Evolutionary conservation across 345 rosid genomes (phyloP).

Genomic region (Lagerstroemia speciosa): DNA sequence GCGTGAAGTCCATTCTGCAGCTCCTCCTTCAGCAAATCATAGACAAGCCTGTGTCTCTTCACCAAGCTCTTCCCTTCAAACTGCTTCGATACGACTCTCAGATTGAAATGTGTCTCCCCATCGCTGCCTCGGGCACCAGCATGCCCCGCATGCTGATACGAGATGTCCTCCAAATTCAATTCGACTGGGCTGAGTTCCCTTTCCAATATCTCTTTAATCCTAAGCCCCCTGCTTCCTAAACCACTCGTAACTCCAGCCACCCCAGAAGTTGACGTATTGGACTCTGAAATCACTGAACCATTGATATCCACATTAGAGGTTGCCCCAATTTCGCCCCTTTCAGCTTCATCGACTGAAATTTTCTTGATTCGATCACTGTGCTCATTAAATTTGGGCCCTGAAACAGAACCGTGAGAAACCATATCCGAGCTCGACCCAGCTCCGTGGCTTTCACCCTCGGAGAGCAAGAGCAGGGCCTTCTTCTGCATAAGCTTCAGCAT

Average conservation of each 20-base stretch:
- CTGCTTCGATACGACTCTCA: conserved; percentile 64
- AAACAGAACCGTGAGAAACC: conserved; percentile 4
- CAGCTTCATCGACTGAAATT: not conserved
- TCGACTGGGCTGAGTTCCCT: conserved; percentile 59
- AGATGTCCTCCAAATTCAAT: conserved; percentile 68
- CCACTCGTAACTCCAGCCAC: not conserved
- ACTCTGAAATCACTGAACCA: not conserved
- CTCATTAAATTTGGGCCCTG: conserved; percentile 6
- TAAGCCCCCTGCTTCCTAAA: conserved; percentile 56
- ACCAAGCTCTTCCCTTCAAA: conserved; percentile 90
- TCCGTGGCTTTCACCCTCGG: not conserved
- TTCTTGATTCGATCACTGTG: conserved; percentile 12
- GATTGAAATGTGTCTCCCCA: conserved; percentile 81
- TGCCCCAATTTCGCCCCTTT: conserved; percentile 8
- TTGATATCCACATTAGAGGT: not conserved
- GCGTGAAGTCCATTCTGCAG: conserved; percentile 80
- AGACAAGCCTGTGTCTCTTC: conserved; percentile 77
- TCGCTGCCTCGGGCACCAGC: conserved; percentile 25
- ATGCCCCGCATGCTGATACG: conserved; percentile 94
- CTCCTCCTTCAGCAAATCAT: conserved; percentile 70
- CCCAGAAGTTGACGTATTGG: not conserved
- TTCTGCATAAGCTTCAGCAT: conserved; percentile 90
- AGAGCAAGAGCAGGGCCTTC: conserved; percentile 51
- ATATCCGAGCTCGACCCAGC: conserved; percentile 11
- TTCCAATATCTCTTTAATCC: conserved; percentile 65